A percentile compares a stretch with the other conserved stretches of the same genome.
Conservation (phyloP, 1,139 yeast species). For the Zygoascus sp. region DNA sequence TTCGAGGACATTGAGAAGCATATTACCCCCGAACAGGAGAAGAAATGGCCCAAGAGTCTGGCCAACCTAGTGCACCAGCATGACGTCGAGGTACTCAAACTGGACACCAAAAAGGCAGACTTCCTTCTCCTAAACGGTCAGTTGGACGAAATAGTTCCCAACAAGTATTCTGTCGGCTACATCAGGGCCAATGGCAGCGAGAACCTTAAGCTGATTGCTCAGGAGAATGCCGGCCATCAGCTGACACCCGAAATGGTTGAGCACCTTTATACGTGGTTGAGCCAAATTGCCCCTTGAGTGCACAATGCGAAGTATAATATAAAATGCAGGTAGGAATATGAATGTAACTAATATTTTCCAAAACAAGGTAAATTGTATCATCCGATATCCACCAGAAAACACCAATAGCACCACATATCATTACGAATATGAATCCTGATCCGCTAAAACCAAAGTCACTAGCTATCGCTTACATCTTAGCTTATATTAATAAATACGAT, state of each 20-base stretch:
- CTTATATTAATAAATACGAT: constrained; percentile 1
- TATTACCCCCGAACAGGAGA: constrained; percentile 5
- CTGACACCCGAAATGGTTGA: constrained; percentile 19
- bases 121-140: constrained; percentile 18
- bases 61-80: constrained; percentile 13
- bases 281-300: constrained; percentile 9
- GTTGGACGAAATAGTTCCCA: constrained; percentile 21
- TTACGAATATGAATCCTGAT: no score
- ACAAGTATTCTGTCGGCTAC: constrained; percentile 18
- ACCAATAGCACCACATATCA: no score
- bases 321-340: neutral
- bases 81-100: constrained; percentile 6
- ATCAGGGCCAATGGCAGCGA: constrained; percentile 2
- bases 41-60: constrained; percentile 13
- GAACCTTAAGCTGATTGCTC: constrained; percentile 14
- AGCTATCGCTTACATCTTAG: neutral
- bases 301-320: no score
- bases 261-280: constrained; percentile 16
- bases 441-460: no score
- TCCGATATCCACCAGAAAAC: no score
- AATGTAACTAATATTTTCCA: no score
- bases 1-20: constrained; percentile 3
- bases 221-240: constrained; percentile 19
- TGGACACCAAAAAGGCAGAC: neutral
- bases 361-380: no score